Evolutionary conservation across 768 basidiomycete genomes (phyloP), one percentile per base, ranked within the genome.

Genomic region (Harrya chromipes): DNA sequence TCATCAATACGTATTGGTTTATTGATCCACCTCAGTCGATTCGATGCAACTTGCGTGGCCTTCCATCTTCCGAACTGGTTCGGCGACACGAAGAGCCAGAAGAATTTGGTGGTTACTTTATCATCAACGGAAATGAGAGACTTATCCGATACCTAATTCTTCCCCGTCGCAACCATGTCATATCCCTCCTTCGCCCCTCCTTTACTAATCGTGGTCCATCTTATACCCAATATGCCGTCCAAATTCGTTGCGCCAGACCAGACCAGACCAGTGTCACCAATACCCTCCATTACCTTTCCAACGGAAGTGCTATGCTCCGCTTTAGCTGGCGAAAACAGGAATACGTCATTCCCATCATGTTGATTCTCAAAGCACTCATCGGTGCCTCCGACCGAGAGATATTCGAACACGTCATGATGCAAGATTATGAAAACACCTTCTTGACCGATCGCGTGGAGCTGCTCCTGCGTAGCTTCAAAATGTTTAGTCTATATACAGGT

Each of bases 101-200:
- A 72, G 97, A 98, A 69, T 97, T 97, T 63, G 97, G 97, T 45
- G 97, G 95, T 24, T 98, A 99, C 72, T 99, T 99, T 65, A 82
- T 99, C 64, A 84, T 99, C 69, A 99, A 99, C 68, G 97, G 97
- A 54, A 98, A 97, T 71, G 97, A 99, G 72, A 92, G 94, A 72
- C 82, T 99, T 54, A 94, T 99, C 58, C 92, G 97, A 55, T 97
- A 94, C 72, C 84, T 98, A 65, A 94, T 98, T 62, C 80, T 99
- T 34, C 95, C 94, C 12, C 87, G 97, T 23, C 82, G 97, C 46
- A 93, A 98, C 65, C 93, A 98, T 72, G 93, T 91, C 61, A 90
- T 94, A 56, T 86, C 94, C 42, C 84, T 99, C 59, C 75, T 88
- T 59, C 91, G 97, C 42, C 88, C 92, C 19, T 87, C 92, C 11